Percentiles rank a stretch among this genome's conserved stretches.
phyloP scores from a whole-genome alignment of 352 stramenopile genomes.

The Globisporangium solare region DNA sequence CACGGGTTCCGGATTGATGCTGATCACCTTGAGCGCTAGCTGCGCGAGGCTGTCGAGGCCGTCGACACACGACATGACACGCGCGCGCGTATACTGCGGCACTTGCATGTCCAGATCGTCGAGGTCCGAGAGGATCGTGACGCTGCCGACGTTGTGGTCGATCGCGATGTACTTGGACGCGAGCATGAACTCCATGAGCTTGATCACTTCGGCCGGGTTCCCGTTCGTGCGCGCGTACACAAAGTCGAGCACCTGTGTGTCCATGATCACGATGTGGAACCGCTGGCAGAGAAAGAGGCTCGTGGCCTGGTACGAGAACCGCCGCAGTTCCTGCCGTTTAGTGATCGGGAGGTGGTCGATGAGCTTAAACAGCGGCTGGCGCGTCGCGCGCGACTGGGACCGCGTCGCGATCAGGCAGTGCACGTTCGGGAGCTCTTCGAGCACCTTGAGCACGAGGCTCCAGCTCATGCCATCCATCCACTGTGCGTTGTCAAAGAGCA shows the following conservation, averaged over 20 bases:
- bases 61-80: conserved; percentile 68
- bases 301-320: conserved; percentile 62
- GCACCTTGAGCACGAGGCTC: conserved; percentile 47
- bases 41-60: conserved; percentile 46
- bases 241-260: conserved; percentile 72
- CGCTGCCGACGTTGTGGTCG: conserved; percentile 35
- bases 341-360: conserved; percentile 30
- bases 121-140: conserved; percentile 65
- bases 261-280: conserved; percentile 81
- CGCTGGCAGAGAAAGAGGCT: conserved; percentile 71
- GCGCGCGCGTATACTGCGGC: conserved; percentile 61
- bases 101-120: conserved; percentile 75
- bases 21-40: conserved; percentile 60
- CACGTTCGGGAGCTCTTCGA: conserved; percentile 57
- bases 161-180: conserved; percentile 61
- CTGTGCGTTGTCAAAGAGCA: conserved; percentile 72
- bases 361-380: conserved; percentile 33
- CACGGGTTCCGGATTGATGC: conserved; percentile 58
- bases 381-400: conserved; percentile 26
- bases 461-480: conserved; percentile 73
- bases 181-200: conserved; percentile 66
- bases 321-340: conserved; percentile 46
- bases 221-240: conserved; percentile 61
- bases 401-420: conserved; percentile 50
- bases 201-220: conserved; percentile 63